A percentile compares a stretch with the other conserved stretches of the same genome.
Evolutionary conservation across 495 filamentous ascomycete genomes (phyloP).

Genomic region (Xanthoparmelia taractica): DNA sequence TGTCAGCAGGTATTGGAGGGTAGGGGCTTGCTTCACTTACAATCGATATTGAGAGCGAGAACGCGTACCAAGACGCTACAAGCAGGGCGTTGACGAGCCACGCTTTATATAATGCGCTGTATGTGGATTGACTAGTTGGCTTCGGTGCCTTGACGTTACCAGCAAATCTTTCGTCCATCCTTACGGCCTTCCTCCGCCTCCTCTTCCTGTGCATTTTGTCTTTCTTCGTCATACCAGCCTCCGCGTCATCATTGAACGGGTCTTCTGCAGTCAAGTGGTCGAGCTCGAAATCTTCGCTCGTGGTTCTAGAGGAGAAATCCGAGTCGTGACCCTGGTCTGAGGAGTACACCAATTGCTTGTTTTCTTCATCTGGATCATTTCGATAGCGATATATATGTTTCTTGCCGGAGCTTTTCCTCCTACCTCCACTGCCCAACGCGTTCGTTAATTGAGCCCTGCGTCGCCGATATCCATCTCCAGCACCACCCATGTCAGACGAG

Average conservation of each 20-base stretch:
- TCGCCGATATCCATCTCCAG: conserved; percentile 15
- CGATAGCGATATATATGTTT: not conserved
- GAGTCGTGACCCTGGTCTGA: conserved; percentile 30
- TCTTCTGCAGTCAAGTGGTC: conserved; percentile 56
- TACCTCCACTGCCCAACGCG: conserved; percentile 6
- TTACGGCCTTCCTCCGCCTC: conserved; percentile 57
- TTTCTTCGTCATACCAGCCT: conserved; percentile 70
- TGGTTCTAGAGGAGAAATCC: conserved; percentile 41
- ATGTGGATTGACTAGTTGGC: conserved; percentile 41
- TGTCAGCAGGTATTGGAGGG: not conserved
- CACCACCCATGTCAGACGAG: conserved; percentile 18
- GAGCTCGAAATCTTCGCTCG: conserved; percentile 50
- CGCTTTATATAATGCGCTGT: conserved; percentile 60
- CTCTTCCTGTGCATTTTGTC: conserved; percentile 59
- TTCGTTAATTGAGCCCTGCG: conserved; percentile 15
- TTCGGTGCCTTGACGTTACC: conserved; percentile 38
- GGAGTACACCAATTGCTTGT: conserved; percentile 16
- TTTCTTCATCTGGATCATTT: conserved; percentile 24
- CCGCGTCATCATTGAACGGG: conserved; percentile 78
- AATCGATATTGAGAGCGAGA: conserved; percentile 89
- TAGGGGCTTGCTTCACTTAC: conserved; percentile 44
- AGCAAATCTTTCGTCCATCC: conserved; percentile 66
- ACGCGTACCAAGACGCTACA: conserved; percentile 87
- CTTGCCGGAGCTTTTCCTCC: conserved; percentile 2
- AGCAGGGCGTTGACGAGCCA: conserved; percentile 63